Evolutionary conservation across 306 rosid genomes (phyloP).

Genomic region (Casuarina glauca): DNA sequence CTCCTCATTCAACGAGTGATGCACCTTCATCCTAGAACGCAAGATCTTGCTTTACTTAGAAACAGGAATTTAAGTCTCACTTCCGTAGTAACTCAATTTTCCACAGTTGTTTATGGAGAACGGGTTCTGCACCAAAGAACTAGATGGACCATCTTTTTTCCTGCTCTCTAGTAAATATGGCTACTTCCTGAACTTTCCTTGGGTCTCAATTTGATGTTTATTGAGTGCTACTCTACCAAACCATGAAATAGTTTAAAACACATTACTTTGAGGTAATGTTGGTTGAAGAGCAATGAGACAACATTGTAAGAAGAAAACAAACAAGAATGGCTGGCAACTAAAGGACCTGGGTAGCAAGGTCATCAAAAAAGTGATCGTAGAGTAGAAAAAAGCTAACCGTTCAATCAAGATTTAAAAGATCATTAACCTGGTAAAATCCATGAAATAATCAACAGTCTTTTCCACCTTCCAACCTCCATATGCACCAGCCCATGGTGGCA

Average conservation of each 20-base stretch:
- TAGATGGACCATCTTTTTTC: background rate
- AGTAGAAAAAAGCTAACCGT: constrained; percentile 16
- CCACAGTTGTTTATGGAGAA: background rate
- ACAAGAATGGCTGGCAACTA: background rate
- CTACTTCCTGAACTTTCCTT: background rate
- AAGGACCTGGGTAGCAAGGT: background rate
- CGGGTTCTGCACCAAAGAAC: background rate
- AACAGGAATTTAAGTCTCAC: background rate
- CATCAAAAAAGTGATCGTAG: constrained; percentile 20
- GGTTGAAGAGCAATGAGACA: background rate
- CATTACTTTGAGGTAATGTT: background rate
- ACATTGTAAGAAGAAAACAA: background rate
- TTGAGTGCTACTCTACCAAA: too few relatives aligned
- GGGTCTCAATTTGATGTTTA: background rate
- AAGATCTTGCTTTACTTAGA: too few relatives aligned
- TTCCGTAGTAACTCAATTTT: background rate
- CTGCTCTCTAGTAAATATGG: background rate
- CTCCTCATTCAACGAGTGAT: too few relatives aligned
- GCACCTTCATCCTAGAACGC: too few relatives aligned
- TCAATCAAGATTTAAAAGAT: constrained; percentile 22
- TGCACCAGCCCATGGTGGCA: constrained; percentile 93
- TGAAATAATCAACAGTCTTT: constrained; percentile 87
- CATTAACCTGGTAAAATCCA: constrained; percentile 79
- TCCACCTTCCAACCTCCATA: constrained; percentile 99
- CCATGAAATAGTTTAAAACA: background rate